Conservation (phyloP, 306 rosid species). For the Morella rubra region DNA sequence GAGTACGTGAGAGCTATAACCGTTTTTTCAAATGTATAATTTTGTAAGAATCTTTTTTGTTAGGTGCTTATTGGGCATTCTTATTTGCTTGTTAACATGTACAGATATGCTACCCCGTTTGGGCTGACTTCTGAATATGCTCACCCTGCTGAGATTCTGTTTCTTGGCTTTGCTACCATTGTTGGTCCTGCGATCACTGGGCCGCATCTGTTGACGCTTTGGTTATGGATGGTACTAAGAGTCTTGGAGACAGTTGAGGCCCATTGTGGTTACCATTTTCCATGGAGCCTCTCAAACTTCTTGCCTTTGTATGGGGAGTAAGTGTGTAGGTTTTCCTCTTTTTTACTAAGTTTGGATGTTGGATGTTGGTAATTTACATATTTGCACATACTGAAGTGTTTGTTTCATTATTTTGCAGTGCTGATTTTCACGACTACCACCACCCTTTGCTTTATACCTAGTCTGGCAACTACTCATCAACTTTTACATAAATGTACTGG, state of each 20-base stretch:
- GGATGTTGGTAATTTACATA: conserved; percentile 1
- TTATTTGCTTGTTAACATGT: conserved; percentile 20
- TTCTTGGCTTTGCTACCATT: conserved; percentile 95
- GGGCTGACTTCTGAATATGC: conserved; percentile 97
- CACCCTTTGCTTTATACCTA: conserved; percentile 93
- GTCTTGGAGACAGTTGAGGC: conserved; percentile 97
- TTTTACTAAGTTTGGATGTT: conserved; percentile 9
- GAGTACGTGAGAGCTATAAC: conserved; percentile 62
- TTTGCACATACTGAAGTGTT: conserved; percentile 23
- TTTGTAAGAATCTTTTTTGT: conserved; percentile 20
- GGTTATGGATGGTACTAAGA: conserved; percentile 96
- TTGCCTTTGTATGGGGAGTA: conserved; percentile 93
- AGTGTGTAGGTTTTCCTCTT: conserved; percentile 33
- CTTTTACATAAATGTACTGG: conserved; percentile 95
- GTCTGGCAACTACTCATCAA: conserved; percentile 97
- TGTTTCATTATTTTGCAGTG: conserved; percentile 44
- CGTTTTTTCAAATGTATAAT: conserved; percentile 11
- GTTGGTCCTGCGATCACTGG: conserved; percentile 96
- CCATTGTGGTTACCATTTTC: conserved; percentile 93
- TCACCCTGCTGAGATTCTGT: conserved; percentile 95
- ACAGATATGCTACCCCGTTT: conserved; percentile 93
- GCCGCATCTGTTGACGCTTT: conserved; percentile 85
- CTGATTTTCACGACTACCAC: conserved; percentile 97
- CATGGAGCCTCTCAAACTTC: conserved; percentile 91
- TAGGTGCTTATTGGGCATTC: conserved; percentile 22